Base-by-base conservation (phyloP, 352 stramenopile genomes). In the Peronospora destructor region DNA sequence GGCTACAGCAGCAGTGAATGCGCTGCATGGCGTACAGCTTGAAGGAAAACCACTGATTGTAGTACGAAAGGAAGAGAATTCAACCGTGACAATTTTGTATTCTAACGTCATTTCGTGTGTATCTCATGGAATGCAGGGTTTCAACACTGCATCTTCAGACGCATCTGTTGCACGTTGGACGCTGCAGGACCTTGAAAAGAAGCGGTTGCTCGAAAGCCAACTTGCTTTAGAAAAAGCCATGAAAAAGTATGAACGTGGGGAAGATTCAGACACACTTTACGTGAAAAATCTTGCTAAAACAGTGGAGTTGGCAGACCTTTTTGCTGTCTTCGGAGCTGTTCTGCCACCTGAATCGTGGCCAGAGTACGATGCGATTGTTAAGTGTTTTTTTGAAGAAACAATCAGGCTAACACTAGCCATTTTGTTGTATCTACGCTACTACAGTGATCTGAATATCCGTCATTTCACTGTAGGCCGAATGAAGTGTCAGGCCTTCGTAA, bases 401-500 rank as follows among this genome's bases (percentile, higher is more conserved):
- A 19, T n/a, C 4, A 17, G 23, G 6, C 10, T 45, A 35, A 25
- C 13, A 45, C 13, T 45, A 11, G 4, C 16, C 3, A 8, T 16
- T 21, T 33, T 11, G 6, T 25, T 23, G 25, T 23, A 25, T 35
- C 8, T 11, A 16, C 25, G 26, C 7, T 26, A 8, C 19, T 26
- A 28, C 25, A 92, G 78, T 25, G 34, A 43, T 16, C 37, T 87
- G 36, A 53, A 57, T 17, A 75, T 91, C 23, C 73, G 73, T 2
- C 70, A 90, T 47, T 94, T 95, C 29, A 81, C 75, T 17, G 66
- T 76, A 49, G 85, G 85, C 0, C 56, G 81, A 45, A 89, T 95
- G 75, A 91, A 91, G 39, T 87, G 76, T 25, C 85, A 95, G 45
- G 83, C 81, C 6, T 95, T 95, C 42, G 62, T 94, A 21, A 77